These are phyloP conservation scores for Claviceps sp. DNA, from an alignment of 2,329 filamentous ascomycete genomes.

Conservation along the genomic window DNA sequence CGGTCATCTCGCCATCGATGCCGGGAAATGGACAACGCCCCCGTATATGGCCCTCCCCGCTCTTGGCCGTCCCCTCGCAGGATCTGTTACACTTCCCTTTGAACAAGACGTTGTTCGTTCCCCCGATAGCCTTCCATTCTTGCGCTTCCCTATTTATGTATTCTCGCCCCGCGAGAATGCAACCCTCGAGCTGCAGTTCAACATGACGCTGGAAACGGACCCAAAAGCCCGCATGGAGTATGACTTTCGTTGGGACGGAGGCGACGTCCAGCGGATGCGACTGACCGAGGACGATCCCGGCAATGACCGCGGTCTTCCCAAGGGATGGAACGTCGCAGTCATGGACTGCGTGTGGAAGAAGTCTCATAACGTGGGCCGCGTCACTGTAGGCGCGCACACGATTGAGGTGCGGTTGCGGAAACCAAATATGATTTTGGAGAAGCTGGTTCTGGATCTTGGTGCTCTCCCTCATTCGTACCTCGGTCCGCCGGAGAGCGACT, in stretches of 20 bases:
- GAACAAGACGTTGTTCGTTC: conserved; percentile 7
- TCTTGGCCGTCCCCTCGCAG: conserved; percentile 15
- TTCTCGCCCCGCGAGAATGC: conserved; percentile 13
- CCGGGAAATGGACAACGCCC: conserved; percentile 11
- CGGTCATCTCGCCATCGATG: conserved; percentile 22
- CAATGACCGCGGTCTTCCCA: conserved; percentile 25
- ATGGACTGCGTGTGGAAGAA: conserved; percentile 36
- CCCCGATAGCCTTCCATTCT: conserved; percentile 10
- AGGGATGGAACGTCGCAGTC: conserved; percentile 34
- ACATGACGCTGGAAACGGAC: conserved; percentile 34
- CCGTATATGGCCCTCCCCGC: conserved; percentile 18
- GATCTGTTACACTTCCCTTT: conserved; percentile 11
- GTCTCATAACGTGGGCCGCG: conserved; percentile 16
- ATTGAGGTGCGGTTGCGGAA: conserved; percentile 18
- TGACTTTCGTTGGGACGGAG: conserved; percentile 32
- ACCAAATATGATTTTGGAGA: conserved; percentile 23
- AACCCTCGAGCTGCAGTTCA: conserved; percentile 21
- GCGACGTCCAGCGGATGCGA: conserved; percentile 17
- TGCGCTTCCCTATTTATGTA: conserved; percentile 19
- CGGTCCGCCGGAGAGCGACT: conserved; percentile 19
- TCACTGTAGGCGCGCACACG: conserved; percentile 14
- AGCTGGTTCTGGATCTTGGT: conserved; percentile 21
- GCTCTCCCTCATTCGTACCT: conserved; percentile 21
- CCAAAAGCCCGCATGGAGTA: conserved; percentile 35
- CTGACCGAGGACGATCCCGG: conserved; percentile 16